Base-by-base conservation (phyloP, 257 asterid genomes). In the Nicotiana obtusifolia region DNA sequence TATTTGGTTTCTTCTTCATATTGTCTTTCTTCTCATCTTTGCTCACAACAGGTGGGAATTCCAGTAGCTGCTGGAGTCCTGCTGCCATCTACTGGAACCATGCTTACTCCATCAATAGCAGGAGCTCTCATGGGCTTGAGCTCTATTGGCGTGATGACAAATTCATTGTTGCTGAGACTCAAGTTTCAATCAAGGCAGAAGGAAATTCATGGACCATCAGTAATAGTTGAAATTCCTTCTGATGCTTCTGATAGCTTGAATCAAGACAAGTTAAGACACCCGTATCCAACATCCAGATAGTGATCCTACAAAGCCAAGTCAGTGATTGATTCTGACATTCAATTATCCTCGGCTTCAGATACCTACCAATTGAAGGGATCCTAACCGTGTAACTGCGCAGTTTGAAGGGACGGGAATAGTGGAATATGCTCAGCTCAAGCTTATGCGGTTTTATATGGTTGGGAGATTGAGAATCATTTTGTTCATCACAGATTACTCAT, bases 91-190 rank as follows among this genome's bases (percentile, higher is more conserved):
- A 91, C 94, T 2, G 98, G 99, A 84, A 94, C 95, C 56, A 92
- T 96, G 94, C 94, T 96, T 26, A 93, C 99, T 57, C 99, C 99
- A 76, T 96, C 99, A 54, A 90, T 96, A 67, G 98, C 99, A 3
- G 99, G 99, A 69, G 99, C 97, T 61, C 93, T 95, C 60, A 95
- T 95, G 99, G 99, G 99, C 64, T 87, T 96, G 84, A 96, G 99
- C 89, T 96, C 98, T 30, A 88, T 96, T 52, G 99, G 98, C 20
- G 99, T 96, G 62, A 92, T 93, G 98, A 80, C 95, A 61, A 96
- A 96, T 89, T 96, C 99, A 1, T 88, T 96, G 78, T 90, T 94
- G 54, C 88, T 96, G 82, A 88, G 97, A 86, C 80, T 93, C 52
- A 96, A 91, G 89, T 91, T 89, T 82, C 71, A 84, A 47, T 80